Percentiles rank a stretch among this genome's conserved stretches.
Conservation (phyloP, 139 green algal species). For the Protoeuglena noctilucae region DNA sequence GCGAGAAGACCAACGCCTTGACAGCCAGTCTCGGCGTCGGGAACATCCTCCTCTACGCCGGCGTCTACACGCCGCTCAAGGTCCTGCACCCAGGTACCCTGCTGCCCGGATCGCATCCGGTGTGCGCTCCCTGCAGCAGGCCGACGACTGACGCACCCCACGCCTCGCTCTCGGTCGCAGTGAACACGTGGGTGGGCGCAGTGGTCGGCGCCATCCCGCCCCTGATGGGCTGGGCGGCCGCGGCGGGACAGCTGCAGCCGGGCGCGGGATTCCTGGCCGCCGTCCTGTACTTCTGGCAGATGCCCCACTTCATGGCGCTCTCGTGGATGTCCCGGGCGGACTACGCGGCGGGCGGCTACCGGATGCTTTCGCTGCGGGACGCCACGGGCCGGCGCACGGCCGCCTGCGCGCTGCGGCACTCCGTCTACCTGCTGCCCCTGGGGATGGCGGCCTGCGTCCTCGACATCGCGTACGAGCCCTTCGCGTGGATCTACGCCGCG, state of each 20-base stretch:
- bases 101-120: no score
- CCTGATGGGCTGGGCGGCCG: constrained; percentile 90
- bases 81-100: not conserved
- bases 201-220: constrained; percentile 91
- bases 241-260: constrained; percentile 34
- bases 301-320: constrained; percentile 96
- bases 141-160: not conserved
- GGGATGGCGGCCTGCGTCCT: constrained; percentile 39
- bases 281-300: constrained; percentile 92
- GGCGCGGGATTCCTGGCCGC: constrained; percentile 50
- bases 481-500: constrained; percentile 48
- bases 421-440: constrained; percentile 68
- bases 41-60: constrained; percentile 92
- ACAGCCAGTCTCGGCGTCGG: constrained; percentile 66
- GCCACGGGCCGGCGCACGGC: constrained; percentile 61
- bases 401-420: constrained; percentile 67
- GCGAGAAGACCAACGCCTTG: constrained; percentile 57
- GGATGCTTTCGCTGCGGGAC: constrained; percentile 82
- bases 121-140: not conserved
- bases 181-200: constrained; percentile 93
- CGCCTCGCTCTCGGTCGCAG: constrained; percentile 39
- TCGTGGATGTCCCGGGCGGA: constrained; percentile 85
- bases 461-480: constrained; percentile 47
- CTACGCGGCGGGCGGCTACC: constrained; percentile 62
- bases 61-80: constrained; percentile 94